phyloP scores from a whole-genome alignment of 768 basidiomycete species.

The Termitomyces sp. region DNA sequence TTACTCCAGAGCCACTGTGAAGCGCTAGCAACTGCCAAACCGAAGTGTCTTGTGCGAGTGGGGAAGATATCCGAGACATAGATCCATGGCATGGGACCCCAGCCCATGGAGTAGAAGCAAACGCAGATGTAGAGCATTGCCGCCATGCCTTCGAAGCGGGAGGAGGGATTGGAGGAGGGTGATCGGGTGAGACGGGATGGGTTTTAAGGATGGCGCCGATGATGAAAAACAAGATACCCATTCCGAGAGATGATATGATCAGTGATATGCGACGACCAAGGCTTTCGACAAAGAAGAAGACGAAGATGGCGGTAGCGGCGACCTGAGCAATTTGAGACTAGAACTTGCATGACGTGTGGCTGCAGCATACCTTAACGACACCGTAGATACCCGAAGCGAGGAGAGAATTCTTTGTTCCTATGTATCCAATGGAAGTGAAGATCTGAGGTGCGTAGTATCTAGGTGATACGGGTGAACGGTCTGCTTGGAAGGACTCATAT shows the following conservation, averaged over 20 bases:
- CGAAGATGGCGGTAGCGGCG: constrained; percentile 61
- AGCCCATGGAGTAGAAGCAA: constrained; percentile 86
- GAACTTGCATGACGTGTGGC: too few species aligned
- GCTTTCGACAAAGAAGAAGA: constrained; percentile 65
- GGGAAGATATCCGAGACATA: constrained; percentile 87
- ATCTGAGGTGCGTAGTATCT: constrained; percentile 77
- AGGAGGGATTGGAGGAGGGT: constrained; percentile 32
- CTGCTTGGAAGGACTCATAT: background rate
- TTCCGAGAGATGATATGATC: constrained; percentile 72
- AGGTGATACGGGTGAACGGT: background rate
- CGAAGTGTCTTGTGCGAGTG: constrained; percentile 80
- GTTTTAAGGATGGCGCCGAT: constrained; percentile 83
- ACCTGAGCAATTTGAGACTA: constrained; percentile 23
- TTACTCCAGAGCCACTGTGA: constrained; percentile 84
- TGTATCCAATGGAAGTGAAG: constrained; percentile 70
- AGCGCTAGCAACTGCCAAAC: constrained; percentile 69
- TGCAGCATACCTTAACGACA: constrained; percentile 15
- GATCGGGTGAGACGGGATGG: constrained; percentile 43
- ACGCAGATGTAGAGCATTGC: constrained; percentile 86
- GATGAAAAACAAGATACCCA: constrained; percentile 81
- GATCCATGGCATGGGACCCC: constrained; percentile 62
- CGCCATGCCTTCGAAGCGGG: constrained; percentile 78
- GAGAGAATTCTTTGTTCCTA: constrained; percentile 54
- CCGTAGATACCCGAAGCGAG: constrained; percentile 73
- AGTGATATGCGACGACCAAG: constrained; percentile 72